Evolutionary conservation across 495 filamentous ascomycete species (phyloP), one percentile per base, ranked within the genome.

Genomic region (Parathielavia appendiculata): DNA sequence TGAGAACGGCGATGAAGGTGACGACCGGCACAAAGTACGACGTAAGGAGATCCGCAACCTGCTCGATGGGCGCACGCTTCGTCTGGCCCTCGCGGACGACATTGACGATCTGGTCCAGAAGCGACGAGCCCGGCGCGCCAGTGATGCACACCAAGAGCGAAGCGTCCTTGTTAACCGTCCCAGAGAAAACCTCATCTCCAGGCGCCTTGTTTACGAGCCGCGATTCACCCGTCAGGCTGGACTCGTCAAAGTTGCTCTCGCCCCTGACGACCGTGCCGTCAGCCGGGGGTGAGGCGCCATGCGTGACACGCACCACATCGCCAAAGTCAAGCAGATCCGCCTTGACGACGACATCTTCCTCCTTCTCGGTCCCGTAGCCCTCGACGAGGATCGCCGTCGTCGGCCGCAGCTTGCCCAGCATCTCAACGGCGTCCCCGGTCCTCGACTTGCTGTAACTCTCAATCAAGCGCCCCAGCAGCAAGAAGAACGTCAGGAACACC

Each of bases 381-480:
- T 78, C 76, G 3, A 92, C 75, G 12, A 97, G 71, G 11, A 89
- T 73, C 4, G 92, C 92, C 61, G 92, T 87, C 5, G 79, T 85
- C 0, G 92, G 92, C 30, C 90, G 80, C 17, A 97, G 81, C 55
- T 89, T 87, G 3, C 84, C 86, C 7, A 97, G 76, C 47, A 86
- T 81, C 50, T 86, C 81, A 6, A 97, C 89, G 5, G 92, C 93
- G 69, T 96, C 88, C 2, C 92, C 92, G 0, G 92, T 89, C 67
- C 88, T 91, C 1, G 90, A 85, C 74, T 97, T 96, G 78, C 88
- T 96, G 74, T 92, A 93, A 19, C 90, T 87, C 73, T 97, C 92
- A 47, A 97, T 80, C 49, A 85, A 83, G 16, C 91, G 83, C 1
- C 82, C 82, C 52, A 88, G 79, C 7, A 97, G 83, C 50, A 97